A percentile compares a stretch with the other conserved stretches of the same genome.
Conservation (phyloP, 257 asterid species). For the Hygrophila difformis region DNA sequence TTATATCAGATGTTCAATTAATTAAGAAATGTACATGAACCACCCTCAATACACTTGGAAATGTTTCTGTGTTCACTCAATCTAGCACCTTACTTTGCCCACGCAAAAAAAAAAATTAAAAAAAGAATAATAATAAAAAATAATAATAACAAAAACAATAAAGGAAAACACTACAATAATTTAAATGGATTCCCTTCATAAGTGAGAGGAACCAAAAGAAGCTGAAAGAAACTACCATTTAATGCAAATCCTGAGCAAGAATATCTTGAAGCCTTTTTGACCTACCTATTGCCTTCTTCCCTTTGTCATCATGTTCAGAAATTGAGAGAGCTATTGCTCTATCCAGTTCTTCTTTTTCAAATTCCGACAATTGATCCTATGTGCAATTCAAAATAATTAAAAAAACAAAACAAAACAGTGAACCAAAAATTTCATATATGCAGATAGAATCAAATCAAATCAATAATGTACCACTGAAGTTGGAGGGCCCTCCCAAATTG, state of each 20-base stretch:
- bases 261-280: constrained; percentile 14
- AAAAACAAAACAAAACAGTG: constrained; percentile 10
- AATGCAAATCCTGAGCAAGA: constrained; percentile 6
- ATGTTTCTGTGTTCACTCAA: background rate
- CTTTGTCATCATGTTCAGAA: constrained; percentile 69
- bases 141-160: too few relatives aligned
- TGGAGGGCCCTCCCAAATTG: constrained; percentile 56
- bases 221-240: constrained; percentile 15
- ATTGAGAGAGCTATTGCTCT: constrained; percentile 84
- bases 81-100: background rate
- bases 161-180: background rate
- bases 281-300: constrained; percentile 63
- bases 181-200: background rate
- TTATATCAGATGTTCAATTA: constrained; percentile 4
- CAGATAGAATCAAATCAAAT: constrained; percentile 4
- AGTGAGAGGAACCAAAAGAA: background rate
- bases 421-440: background rate
- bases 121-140: background rate
- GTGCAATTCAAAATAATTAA: constrained; percentile 11
- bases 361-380: constrained; percentile 73
- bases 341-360: constrained; percentile 80
- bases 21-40: constrained; percentile 1
- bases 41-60: background rate
- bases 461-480: constrained; percentile 39
- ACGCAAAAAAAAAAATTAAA: constrained; percentile 3